A percentile compares a stretch with the other conserved stretches of the same genome.
These are phyloP conservation scores for Hypomyces perniciosus DNA, from an alignment of 2,329 filamentous ascomycete genomes.

Conservation along the genomic window DNA sequence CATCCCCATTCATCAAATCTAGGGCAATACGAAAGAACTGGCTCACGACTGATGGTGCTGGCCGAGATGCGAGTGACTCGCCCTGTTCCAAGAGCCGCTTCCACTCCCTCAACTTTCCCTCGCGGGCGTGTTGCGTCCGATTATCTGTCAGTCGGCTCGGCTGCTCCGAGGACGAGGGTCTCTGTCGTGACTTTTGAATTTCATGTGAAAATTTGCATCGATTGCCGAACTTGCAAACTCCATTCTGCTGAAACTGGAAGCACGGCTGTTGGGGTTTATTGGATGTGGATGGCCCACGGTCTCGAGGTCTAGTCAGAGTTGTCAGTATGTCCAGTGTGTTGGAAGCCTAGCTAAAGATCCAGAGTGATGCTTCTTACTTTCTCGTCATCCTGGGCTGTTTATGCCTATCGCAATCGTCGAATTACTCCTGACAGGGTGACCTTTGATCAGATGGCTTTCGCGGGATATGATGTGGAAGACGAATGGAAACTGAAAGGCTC, in stretches of 20 bases:
- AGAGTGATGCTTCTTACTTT: too few relatives aligned
- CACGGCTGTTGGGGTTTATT: neutral
- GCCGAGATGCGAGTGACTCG: neutral
- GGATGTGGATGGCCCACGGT: neutral
- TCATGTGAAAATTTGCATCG: conserved; percentile 6
- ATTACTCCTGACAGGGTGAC: too few relatives aligned
- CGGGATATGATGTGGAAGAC: too few relatives aligned
- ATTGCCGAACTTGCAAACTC: conserved; percentile 9
- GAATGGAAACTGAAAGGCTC: too few relatives aligned
- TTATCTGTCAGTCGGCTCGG: neutral
- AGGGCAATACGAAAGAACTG: conserved; percentile 15
- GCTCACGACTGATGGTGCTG: neutral
- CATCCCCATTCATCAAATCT: conserved; percentile 15
- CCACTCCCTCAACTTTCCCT: conserved; percentile 16
- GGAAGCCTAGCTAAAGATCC: too few relatives aligned
- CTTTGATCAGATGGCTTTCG: too few relatives aligned
- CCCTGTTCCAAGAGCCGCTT: conserved; percentile 9
- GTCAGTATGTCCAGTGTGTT: too few relatives aligned
- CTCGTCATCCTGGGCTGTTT: too few relatives aligned
- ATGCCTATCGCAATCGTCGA: too few relatives aligned
- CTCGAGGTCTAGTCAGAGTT: neutral
- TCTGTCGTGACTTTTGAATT: neutral
- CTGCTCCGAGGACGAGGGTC: neutral
- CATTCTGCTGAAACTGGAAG: neutral
- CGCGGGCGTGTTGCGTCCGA: neutral